Evolutionary conservation across 75 land plant genomes (phyloP).

Genomic region (Sequoiadendron giganteum): DNA sequence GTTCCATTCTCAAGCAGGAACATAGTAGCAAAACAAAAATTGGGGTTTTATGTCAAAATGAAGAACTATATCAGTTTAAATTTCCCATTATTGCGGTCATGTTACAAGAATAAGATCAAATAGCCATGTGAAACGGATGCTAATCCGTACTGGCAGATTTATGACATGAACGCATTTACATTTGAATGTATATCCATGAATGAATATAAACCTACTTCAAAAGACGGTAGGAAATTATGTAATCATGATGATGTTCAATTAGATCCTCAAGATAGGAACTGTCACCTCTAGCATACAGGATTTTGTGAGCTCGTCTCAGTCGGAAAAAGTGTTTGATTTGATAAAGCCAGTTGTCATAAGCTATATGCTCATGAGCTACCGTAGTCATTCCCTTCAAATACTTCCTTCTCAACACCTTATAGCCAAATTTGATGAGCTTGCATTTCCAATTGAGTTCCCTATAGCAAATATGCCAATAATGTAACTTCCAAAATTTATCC

Average conservation of each 20-base stretch:
- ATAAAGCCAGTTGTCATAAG: background rate
- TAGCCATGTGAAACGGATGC: background rate
- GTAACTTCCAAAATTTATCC: constrained; percentile 21
- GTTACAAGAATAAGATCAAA: constrained; percentile 3
- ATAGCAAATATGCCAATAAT: constrained; percentile 8
- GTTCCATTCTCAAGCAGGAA: background rate
- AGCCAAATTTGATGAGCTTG: background rate
- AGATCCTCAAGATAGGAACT: background rate
- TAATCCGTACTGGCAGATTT: background rate
- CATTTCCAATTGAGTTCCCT: background rate
- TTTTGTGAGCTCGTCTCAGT: background rate
- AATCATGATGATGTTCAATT: background rate
- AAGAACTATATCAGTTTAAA: background rate
- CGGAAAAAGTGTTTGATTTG: background rate
- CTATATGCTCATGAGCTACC: background rate
- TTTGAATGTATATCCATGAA: background rate
- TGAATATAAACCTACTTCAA: background rate
- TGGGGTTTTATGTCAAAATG: background rate
- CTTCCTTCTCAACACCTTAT: background rate
- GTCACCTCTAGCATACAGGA: background rate
- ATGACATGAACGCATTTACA: constrained; percentile 6
- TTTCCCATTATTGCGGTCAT: background rate
- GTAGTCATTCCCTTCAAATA: background rate
- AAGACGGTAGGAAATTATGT: background rate
- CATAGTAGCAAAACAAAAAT: background rate